These are phyloP conservation scores for Massarina eburnea DNA, from an alignment of 2,329 filamentous ascomycete genomes.

Conservation along the genomic window DNA sequence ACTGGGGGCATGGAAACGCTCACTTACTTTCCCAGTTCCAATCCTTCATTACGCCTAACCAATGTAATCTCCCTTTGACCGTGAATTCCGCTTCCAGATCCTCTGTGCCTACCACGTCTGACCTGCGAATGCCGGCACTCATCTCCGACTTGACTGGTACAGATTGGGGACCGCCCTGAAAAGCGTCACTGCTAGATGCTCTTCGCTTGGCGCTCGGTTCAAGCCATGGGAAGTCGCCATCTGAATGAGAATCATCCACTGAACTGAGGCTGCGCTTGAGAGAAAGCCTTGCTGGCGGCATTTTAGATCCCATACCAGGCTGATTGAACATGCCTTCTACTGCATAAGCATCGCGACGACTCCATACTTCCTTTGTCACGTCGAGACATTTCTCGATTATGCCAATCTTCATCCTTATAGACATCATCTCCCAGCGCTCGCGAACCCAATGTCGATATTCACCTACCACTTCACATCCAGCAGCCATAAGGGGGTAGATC, in stretches of 20 bases:
- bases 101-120: constrained; percentile 24
- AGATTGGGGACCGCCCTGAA: constrained; percentile 16
- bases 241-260: constrained; percentile 18
- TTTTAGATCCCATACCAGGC: constrained; percentile 4
- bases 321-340: constrained; percentile 23
- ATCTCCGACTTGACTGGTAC: constrained; percentile 24
- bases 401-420: constrained; percentile 64
- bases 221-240: constrained; percentile 20
- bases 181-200: constrained; percentile 13
- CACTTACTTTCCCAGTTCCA: constrained; percentile 71
- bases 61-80: constrained; percentile 67
- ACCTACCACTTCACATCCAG: constrained; percentile 64
- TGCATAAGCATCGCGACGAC: constrained; percentile 59
- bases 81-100: constrained; percentile 62
- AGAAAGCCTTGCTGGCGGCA: constrained; percentile 11
- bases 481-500: constrained; percentile 68
- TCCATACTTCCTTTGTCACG: constrained; percentile 68
- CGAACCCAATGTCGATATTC: constrained; percentile 64
- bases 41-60: constrained; percentile 71
- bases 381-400: constrained; percentile 67
- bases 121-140: constrained; percentile 25
- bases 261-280: constrained; percentile 28
- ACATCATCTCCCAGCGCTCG: constrained; percentile 64
- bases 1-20: background rate
- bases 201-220: constrained; percentile 24